A percentile compares a stretch with the other conserved stretches of the same genome.
These are phyloP conservation scores for Phytophthora melonis DNA, from an alignment of 352 stramenopile species.

Conservation along the genomic window DNA sequence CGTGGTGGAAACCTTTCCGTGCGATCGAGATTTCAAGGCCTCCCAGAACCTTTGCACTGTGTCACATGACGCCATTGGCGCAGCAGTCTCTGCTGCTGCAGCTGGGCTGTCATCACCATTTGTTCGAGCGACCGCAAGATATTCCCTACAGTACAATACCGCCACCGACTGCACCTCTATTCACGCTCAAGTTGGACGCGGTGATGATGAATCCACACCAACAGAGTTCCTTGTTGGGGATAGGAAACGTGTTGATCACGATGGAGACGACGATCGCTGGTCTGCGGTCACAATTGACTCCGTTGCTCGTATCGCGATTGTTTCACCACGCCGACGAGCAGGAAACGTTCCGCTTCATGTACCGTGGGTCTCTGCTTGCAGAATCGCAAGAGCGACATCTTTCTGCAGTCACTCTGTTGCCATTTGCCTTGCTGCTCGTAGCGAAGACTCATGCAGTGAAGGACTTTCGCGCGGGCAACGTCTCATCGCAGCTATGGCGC, in stretches of 20 bases:
- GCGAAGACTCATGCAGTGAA: background rate
- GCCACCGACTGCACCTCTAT: background rate
- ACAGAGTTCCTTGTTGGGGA: conserved; percentile 17
- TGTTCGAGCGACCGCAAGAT: conserved; percentile 37
- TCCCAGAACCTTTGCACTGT: background rate
- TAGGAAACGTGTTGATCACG: conserved; percentile 27
- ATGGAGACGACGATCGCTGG: conserved; percentile 29
- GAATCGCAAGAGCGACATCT: conserved; percentile 29
- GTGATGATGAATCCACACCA: background rate
- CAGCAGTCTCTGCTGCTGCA: conserved; percentile 41
- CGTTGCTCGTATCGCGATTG: conserved; percentile 8
- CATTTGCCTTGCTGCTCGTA: conserved; percentile 37
- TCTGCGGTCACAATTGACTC: conserved; percentile 22
- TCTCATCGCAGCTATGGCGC: conserved; percentile 21
- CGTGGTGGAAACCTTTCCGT: conserved; percentile 34
- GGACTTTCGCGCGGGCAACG: background rate
- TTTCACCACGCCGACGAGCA: conserved; percentile 1
- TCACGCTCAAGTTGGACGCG: conserved; percentile 39
- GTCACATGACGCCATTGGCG: conserved; percentile 16
- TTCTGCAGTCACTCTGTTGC: conserved; percentile 34
- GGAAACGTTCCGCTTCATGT: conserved; percentile 41
- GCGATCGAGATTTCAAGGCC: conserved; percentile 1
- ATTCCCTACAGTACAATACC: conserved; percentile 8
- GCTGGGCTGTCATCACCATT: conserved; percentile 28
- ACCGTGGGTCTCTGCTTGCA: conserved; percentile 38